Conservation (phyloP, 2,329 filamentous ascomycete species). For the Aureobasidium lini region DNA sequence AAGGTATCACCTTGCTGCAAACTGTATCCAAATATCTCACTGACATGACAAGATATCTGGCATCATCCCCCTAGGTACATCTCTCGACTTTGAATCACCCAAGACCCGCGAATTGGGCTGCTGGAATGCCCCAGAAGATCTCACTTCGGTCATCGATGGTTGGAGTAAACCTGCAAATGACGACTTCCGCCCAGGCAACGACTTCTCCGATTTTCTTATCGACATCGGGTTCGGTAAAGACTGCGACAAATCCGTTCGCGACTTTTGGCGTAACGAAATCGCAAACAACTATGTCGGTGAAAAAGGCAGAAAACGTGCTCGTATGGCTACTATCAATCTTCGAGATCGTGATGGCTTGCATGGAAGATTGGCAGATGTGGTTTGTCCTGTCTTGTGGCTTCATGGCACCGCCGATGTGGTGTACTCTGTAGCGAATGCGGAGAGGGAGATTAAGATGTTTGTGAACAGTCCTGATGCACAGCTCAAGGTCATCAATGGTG, state of each 20-base stretch:
- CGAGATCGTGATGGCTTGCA: conserved; percentile 42
- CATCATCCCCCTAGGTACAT: conserved; percentile 46
- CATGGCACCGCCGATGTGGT: conserved; percentile 38
- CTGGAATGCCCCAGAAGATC: conserved; percentile 37
- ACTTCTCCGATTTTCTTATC: conserved; percentile 40
- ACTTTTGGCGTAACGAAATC: conserved; percentile 39
- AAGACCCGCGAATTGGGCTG: conserved; percentile 38
- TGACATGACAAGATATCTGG: conserved; percentile 37
- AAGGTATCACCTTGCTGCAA: conserved; percentile 26
- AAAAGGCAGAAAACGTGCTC: conserved; percentile 38
- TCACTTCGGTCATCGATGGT: conserved; percentile 30
- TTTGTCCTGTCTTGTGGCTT: conserved; percentile 46
- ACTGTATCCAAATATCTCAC: neutral
- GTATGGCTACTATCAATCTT: conserved; percentile 47
- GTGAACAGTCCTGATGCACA: conserved; percentile 26
- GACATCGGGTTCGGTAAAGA: conserved; percentile 41
- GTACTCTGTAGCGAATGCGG: conserved; percentile 35
- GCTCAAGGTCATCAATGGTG: neutral
- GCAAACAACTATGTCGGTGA: conserved; percentile 42
- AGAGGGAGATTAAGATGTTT: conserved; percentile 44
- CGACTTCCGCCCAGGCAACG: conserved; percentile 35
- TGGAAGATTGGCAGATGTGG: conserved; percentile 38
- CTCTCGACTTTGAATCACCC: conserved; percentile 43
- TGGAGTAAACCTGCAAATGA: conserved; percentile 34
- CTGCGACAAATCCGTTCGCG: conserved; percentile 28